Evolutionary conservation across 495 filamentous ascomycete genomes (phyloP).

Genomic region (Aspergillus carlsbadensis): DNA sequence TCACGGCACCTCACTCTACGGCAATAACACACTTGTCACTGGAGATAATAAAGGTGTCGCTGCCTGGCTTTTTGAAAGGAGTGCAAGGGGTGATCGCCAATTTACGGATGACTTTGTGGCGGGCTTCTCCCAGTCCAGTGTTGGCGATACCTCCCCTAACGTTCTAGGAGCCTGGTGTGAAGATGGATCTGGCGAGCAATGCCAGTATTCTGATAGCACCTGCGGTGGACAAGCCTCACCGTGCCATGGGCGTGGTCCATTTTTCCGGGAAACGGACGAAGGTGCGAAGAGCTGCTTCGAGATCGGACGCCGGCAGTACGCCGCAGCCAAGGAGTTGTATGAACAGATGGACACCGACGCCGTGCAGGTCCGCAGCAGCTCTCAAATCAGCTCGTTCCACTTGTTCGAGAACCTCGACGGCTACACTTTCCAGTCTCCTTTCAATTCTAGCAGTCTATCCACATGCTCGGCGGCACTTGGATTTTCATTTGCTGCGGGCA

Average conservation of each 20-base stretch:
- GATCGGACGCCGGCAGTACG: conserved; percentile 67
- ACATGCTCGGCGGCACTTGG: conserved; percentile 94
- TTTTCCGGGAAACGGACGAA: conserved; percentile 66
- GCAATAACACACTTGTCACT: conserved; percentile 89
- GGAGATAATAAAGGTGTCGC: conserved; percentile 98
- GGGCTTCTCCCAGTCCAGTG: conserved; percentile 91
- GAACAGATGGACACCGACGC: conserved; percentile 47
- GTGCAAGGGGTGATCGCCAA: conserved; percentile 48
- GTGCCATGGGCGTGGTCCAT: conserved; percentile 85
- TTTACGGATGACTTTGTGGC: conserved; percentile 77
- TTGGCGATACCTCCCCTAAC: conserved; percentile 91
- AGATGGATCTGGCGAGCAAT: conserved; percentile 65
- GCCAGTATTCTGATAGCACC: conserved; percentile 72
- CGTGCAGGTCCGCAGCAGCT: conserved; percentile 48
- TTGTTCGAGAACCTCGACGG: conserved; percentile 72
- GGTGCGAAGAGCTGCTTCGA: conserved; percentile 74
- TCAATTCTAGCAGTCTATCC: conserved; percentile 66
- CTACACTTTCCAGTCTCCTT: conserved; percentile 68
- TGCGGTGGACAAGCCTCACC: conserved; percentile 72
- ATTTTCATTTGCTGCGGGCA: conserved; percentile 92
- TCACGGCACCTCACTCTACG: conserved; percentile 88
- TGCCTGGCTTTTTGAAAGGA: conserved; percentile 80
- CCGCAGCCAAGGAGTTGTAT: conserved; percentile 62
- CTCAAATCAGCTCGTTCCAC: conserved; percentile 69
- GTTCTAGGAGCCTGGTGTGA: conserved; percentile 82